These are phyloP conservation scores for Phytophthora megakarya DNA, from an alignment of 352 stramenopile genomes.

Conservation along the genomic window DNA sequence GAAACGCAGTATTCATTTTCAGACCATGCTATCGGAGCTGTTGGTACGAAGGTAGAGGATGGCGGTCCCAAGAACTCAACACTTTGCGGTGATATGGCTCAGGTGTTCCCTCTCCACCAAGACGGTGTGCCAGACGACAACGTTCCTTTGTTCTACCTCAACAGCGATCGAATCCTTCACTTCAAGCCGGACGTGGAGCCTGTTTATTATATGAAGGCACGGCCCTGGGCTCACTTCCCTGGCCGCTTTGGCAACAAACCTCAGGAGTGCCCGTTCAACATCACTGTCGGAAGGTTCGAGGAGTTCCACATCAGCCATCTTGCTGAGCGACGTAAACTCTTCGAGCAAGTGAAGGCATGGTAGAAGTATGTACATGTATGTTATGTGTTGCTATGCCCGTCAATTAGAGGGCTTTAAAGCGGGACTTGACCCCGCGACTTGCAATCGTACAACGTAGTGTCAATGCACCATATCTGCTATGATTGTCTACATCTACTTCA, in stretches of 20 bases:
- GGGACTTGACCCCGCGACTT: not conserved
- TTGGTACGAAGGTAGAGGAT: constrained; percentile 39
- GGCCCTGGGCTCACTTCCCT: constrained; percentile 40
- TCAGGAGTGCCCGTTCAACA: constrained; percentile 53
- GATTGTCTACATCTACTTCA: too few species aligned
- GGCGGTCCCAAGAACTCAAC: constrained; percentile 34
- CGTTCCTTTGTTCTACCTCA: constrained; percentile 50
- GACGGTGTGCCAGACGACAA: constrained; percentile 27
- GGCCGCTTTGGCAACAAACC: constrained; percentile 41
- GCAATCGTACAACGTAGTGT: constrained; percentile 9
- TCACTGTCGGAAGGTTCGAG: constrained; percentile 37
- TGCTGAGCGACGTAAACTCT: constrained; percentile 40
- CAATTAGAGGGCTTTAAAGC: constrained; percentile 9
- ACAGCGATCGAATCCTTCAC: constrained; percentile 54
- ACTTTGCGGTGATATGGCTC: constrained; percentile 57
- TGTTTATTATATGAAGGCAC: constrained; percentile 51
- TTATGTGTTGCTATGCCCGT: constrained; percentile 19
- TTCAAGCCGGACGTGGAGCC: constrained; percentile 38
- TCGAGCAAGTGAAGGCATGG: constrained; percentile 36
- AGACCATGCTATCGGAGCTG: constrained; percentile 44
- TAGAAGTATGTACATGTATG: constrained; percentile 21
- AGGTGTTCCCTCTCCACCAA: constrained; percentile 50
- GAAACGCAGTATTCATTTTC: constrained; percentile 52
- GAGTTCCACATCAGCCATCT: constrained; percentile 38
- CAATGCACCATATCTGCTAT: too few species aligned